These are phyloP conservation scores for Chaetomidium leptoderma DNA, from an alignment of 495 filamentous ascomycete genomes.

Conservation along the genomic window DNA sequence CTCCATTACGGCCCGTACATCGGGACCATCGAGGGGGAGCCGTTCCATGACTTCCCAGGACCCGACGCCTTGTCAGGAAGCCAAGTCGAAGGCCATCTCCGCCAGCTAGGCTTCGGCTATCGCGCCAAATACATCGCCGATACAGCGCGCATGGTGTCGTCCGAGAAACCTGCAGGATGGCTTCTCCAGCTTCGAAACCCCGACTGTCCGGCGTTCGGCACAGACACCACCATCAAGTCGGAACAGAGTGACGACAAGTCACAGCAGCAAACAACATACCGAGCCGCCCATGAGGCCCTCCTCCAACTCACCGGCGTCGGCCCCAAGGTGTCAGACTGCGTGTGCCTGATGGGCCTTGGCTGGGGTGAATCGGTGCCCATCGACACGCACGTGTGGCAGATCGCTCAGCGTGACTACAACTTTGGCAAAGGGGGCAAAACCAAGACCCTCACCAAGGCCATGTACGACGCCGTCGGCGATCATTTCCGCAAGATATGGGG, in stretches of 20 bases:
- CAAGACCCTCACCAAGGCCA: conserved; percentile 80
- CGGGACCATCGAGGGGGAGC: conserved; percentile 60
- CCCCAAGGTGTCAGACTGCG: conserved; percentile 95
- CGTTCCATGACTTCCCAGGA: conserved; percentile 83
- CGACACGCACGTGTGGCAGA: conserved; percentile 99
- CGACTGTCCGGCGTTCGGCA: conserved; percentile 55
- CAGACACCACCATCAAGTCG: neutral
- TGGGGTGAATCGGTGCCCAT: conserved; percentile 94
- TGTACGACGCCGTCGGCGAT: conserved; percentile 84
- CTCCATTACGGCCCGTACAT: conserved; percentile 74
- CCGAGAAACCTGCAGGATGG: conserved; percentile 67
- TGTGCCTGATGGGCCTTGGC: conserved; percentile 94
- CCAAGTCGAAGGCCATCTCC: conserved; percentile 70
- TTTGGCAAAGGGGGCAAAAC: conserved; percentile 74
- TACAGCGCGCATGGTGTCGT: conserved; percentile 70
- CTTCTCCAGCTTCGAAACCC: conserved; percentile 71
- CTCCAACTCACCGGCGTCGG: conserved; percentile 80
- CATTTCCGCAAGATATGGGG: conserved; percentile 92
- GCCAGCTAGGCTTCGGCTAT: conserved; percentile 89
- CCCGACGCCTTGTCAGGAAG: conserved; percentile 64
- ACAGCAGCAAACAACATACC: conserved; percentile 48
- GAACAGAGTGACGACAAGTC: neutral
- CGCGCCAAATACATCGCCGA: conserved; percentile 84
- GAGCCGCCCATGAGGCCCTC: conserved; percentile 74
- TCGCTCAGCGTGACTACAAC: conserved; percentile 90